phyloP scores from a whole-genome alignment of 148 eudicot genomes.

The Drosera capensis region DNA sequence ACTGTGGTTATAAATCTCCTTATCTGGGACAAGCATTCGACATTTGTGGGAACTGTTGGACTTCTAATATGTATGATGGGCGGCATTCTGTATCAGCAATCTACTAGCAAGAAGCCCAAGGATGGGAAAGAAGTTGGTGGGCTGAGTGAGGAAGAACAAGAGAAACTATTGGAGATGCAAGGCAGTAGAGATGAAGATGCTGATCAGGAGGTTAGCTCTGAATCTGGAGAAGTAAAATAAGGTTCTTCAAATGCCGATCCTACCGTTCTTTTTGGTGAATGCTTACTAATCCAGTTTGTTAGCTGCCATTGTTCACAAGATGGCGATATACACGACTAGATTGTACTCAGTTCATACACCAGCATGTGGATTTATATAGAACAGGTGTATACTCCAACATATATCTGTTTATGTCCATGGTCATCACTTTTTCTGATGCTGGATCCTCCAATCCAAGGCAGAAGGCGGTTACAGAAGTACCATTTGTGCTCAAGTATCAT shows the following conservation, averaged over 20 bases:
- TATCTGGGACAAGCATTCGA: slow-evolving; percentile 89
- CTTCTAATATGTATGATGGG: slow-evolving; percentile 92
- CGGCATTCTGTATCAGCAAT: slow-evolving; percentile 78
- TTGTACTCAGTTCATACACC: too few species aligned
- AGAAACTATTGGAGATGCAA: slow-evolving; percentile 75
- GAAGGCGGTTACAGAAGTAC: too few species aligned
- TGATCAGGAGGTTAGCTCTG: slow-evolving; percentile 15
- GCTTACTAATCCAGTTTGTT: background rate
- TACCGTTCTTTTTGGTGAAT: background rate
- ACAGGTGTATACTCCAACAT: too few species aligned
- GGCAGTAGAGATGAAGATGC: slow-evolving; percentile 15
- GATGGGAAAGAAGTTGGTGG: slow-evolving; percentile 23
- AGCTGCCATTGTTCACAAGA: too few species aligned
- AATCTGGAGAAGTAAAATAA: slow-evolving; percentile 25
- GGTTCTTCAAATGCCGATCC: too few species aligned
- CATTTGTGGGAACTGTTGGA: slow-evolving; percentile 74
- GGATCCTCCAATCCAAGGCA: too few species aligned
- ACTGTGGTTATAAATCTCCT: slow-evolving; percentile 79
- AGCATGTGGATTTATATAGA: too few species aligned
- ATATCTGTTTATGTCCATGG: too few species aligned
- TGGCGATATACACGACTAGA: too few species aligned
- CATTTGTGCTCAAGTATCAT: too few species aligned
- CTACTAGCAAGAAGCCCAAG: slow-evolving; percentile 49
- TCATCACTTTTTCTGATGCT: too few species aligned
- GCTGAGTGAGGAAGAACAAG: slow-evolving; percentile 45